Base-by-base conservation (phyloP, 2,329 filamentous ascomycete genomes). In the Penicillium sp. region DNA sequence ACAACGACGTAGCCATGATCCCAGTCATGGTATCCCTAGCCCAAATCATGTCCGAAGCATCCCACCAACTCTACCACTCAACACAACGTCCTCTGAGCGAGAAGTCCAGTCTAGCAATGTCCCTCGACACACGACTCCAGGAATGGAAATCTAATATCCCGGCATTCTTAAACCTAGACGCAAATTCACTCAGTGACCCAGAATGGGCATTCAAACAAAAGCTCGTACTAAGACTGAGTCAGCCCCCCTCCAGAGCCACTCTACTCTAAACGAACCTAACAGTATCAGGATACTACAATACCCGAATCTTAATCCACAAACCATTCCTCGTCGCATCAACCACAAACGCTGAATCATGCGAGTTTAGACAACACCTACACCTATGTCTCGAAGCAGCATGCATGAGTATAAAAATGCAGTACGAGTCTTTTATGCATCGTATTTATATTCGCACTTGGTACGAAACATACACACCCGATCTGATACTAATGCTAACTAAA, bases 171-270 rank as follows among this genome's bases (percentile, higher is more conserved):
- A 50, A 66, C 23, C 51, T 67, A 8, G 65, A 67, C 46, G 53
- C 47, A 6, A 52, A 56, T 22, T 56, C 67, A 6, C 42, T 67
- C 4, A 64, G 64, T n/a, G 69, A 72, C 37, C 55, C 66, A 2
- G 67, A 70, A 46, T 69, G 65, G 66, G 65, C 64, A 0, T 65
- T 66, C 23, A 70, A 71, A 47, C 65, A 69, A 50, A 72, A 70
- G 48, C 50, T 70, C 20, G 68, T 70, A 2, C 51, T 72, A 15
- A 54, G 59, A 41, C 45, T 70, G 43, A 61, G 69, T 64, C 25
- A 18, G 49, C 18, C 23, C 7, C 15, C 23, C 22, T n/a, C 14
- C 12, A n/a, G n/a, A n/a, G n/a, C 20, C 33, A 1, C 6, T 20
- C 8, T 9, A 12, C 4, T 6, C 1, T 11, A 14, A 12, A 23